Conservation (phyloP, 2,329 filamentous ascomycete genomes). For the Apiospora sp. region DNA sequence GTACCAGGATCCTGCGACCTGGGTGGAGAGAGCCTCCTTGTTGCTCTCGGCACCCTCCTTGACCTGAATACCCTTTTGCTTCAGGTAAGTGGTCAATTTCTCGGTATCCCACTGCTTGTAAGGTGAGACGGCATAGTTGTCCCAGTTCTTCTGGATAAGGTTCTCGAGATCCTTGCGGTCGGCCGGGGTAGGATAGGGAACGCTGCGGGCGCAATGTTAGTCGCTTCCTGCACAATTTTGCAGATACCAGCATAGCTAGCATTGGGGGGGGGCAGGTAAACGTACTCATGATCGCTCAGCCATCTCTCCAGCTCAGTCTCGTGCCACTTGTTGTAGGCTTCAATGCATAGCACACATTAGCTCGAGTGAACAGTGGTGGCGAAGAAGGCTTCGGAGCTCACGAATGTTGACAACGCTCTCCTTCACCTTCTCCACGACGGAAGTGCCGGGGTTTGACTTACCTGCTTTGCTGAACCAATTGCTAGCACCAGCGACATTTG, state of each 20-base stretch:
- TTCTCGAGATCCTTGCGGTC: constrained; percentile 95
- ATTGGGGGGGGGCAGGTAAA: background rate
- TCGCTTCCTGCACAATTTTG: background rate
- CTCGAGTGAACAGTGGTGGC: background rate
- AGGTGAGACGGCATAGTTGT: constrained; percentile 74
- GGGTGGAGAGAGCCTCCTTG: constrained; percentile 72
- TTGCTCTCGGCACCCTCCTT: constrained; percentile 72
- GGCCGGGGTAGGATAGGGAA: constrained; percentile 88
- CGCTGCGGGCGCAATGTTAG: constrained; percentile 33
- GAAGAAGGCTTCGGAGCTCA: background rate
- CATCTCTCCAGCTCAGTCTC: constrained; percentile 97
- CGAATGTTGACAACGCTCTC: background rate
- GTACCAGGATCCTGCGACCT: constrained; percentile 78
- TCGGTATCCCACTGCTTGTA: constrained; percentile 80
- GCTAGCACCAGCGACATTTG: constrained; percentile 74
- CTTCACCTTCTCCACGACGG: constrained; percentile 13
- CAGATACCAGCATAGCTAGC: too few relatives aligned
- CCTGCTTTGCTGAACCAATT: constrained; percentile 85
- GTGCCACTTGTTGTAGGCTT: constrained; percentile 99
- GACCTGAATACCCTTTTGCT: constrained; percentile 73
- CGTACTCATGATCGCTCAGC: constrained; percentile 64
- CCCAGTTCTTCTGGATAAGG: constrained; percentile 91
- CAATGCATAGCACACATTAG: constrained; percentile 37
- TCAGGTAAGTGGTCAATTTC: constrained; percentile 73
- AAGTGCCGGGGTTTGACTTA: constrained; percentile 55